A percentile compares a stretch with the other conserved stretches of the same genome.
Conservation (phyloP, 179 eudicot species). For the Actinidia chinensis region DNA sequence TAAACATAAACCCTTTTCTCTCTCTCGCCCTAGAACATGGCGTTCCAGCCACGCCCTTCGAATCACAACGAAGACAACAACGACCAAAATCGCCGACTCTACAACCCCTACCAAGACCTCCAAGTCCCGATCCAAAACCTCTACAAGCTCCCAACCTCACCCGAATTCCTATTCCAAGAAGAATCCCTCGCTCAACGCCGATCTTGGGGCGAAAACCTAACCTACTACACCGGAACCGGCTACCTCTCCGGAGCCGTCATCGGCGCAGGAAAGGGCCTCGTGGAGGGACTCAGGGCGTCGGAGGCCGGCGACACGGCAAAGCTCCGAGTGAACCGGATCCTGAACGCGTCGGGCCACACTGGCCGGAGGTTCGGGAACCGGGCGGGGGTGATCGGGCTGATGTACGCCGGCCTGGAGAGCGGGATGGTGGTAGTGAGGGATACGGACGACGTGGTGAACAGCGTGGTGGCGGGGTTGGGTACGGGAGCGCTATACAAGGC, state of each 20-base stretch:
- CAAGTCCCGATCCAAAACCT: conserved; percentile 34
- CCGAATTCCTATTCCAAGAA: conserved; percentile 61
- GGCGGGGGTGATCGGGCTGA: conserved; percentile 68
- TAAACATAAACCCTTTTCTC: background rate
- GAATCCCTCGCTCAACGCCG: conserved; percentile 48
- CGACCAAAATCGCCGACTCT: conserved; percentile 41
- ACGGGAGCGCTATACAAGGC: conserved; percentile 82
- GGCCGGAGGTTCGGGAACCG: conserved; percentile 76
- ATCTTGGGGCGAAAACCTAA: conserved; percentile 47
- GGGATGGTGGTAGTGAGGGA: conserved; percentile 66
- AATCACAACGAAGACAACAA: background rate
- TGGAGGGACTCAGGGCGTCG: conserved; percentile 39
- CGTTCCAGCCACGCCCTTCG: conserved; percentile 16
- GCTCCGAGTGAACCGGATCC: conserved; percentile 58
- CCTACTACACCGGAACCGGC: conserved; percentile 55
- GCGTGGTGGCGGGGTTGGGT: conserved; percentile 82
- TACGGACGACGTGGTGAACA: conserved; percentile 66
- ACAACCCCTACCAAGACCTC: conserved; percentile 66
- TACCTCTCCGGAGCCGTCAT: conserved; percentile 46
- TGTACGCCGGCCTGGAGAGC: conserved; percentile 82
- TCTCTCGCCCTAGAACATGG: conserved; percentile 22
- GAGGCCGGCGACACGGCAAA: conserved; percentile 57
- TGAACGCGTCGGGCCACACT: conserved; percentile 59
- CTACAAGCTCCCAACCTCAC: conserved; percentile 68
- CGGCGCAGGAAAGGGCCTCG: conserved; percentile 52